A percentile compares a stretch with the other conserved stretches of the same genome.
Evolutionary conservation across 2,329 filamentous ascomycete species (phyloP).

Genomic region (Metarhizium sp.): DNA sequence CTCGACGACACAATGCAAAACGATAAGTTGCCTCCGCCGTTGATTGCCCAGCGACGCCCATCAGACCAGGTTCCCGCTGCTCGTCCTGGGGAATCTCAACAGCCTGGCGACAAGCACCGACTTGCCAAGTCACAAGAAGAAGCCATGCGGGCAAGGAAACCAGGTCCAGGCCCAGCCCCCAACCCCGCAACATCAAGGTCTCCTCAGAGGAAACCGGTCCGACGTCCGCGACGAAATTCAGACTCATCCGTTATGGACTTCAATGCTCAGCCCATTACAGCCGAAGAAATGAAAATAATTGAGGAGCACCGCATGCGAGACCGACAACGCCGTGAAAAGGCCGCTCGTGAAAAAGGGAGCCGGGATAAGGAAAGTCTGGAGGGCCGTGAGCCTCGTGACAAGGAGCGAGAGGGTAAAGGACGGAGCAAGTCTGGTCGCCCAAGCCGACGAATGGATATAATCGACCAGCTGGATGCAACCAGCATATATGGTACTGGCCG

Average conservation of each 20-base stretch:
- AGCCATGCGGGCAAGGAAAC: conserved; percentile 40
- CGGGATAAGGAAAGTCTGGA: conserved; percentile 11
- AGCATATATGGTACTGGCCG: conserved; percentile 89
- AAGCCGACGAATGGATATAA: conserved; percentile 64
- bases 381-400: conserved; percentile 33
- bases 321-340: conserved; percentile 14
- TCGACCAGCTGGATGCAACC: conserved; percentile 93
- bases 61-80: conserved; percentile 15
- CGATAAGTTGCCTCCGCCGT: conserved; percentile 25
- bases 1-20: conserved; percentile 48
- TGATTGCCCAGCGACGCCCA: conserved; percentile 29
- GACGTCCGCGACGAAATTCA: conserved; percentile 63
- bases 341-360: not conserved
- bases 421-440: conserved; percentile 39
- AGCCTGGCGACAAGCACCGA: conserved; percentile 38
- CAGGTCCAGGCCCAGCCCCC: conserved; percentile 20
- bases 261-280: conserved; percentile 47
- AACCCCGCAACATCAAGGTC: conserved; percentile 26
- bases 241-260: conserved; percentile 63
- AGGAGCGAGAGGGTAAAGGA: conserved; percentile 27
- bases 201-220: conserved; percentile 23
- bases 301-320: conserved; percentile 21
- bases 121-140: conserved; percentile 60
- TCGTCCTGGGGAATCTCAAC: conserved; percentile 33
- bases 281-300: conserved; percentile 37